phyloP scores from a whole-genome alignment of 2,329 filamentous ascomycete genomes.

The Cladorrhinum sp. region DNA sequence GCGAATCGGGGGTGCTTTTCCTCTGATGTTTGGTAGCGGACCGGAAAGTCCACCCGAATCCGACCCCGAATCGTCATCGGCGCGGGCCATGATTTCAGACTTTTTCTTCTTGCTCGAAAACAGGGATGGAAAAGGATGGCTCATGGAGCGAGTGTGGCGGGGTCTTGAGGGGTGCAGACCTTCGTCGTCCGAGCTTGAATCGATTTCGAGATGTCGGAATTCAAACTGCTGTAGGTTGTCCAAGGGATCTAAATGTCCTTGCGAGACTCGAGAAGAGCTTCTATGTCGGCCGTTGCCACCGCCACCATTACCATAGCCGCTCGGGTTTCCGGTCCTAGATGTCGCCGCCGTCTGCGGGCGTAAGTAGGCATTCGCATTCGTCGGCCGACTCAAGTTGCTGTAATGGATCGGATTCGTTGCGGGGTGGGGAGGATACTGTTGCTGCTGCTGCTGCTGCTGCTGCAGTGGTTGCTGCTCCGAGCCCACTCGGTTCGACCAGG shows the following conservation, averaged over 20 bases:
- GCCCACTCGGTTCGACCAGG: constrained; percentile 23
- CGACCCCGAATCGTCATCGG: constrained; percentile 34
- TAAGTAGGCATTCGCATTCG: constrained; percentile 5
- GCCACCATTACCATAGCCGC: not conserved
- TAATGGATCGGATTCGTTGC: constrained; percentile 10
- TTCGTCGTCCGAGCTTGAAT: constrained; percentile 43
- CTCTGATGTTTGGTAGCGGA: constrained; percentile 28
- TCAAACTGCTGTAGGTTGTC: constrained; percentile 26
- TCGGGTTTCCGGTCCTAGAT: not conserved
- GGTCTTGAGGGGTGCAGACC: constrained; percentile 35
- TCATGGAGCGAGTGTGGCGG: constrained; percentile 65
- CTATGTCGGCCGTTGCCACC: constrained; percentile 14
- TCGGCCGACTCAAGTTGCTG: not conserved
- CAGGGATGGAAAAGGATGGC: constrained; percentile 73
- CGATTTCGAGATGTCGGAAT: constrained; percentile 22
- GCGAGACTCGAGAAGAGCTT: constrained; percentile 16
- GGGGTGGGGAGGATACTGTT: not conserved
- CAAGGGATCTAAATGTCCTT: constrained; percentile 22
- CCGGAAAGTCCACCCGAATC: constrained; percentile 47
- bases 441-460: constrained; percentile 17
- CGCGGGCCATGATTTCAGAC: constrained; percentile 34
- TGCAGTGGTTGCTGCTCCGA: constrained; percentile 10
- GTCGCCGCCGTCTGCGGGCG: constrained; percentile 8
- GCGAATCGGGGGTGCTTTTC: constrained; percentile 31
- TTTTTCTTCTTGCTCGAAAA: constrained; percentile 62